These are phyloP conservation scores for Leccinum fibrillosum DNA, from an alignment of 768 basidiomycete genomes.

Conservation along the genomic window DNA sequence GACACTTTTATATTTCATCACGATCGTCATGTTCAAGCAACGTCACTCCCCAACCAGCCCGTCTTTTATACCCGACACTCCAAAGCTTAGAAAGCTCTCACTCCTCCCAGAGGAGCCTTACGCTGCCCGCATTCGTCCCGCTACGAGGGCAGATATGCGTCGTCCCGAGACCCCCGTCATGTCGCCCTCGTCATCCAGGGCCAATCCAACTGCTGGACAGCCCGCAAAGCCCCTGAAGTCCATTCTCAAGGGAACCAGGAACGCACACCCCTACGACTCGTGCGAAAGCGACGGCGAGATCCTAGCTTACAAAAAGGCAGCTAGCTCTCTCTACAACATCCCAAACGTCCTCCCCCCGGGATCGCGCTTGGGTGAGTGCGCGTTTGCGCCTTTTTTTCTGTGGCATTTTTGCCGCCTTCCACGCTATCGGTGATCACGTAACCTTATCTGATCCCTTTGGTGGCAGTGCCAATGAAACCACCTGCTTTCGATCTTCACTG, in stretches of 20 bases:
- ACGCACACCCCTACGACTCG: conserved; percentile 14
- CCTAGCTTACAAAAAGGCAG: conserved; percentile 18
- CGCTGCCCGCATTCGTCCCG: conserved; percentile 10
- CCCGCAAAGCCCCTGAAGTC: conserved; percentile 25
- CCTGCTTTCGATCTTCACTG: conserved; percentile 44
- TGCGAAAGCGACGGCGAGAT: conserved; percentile 32
- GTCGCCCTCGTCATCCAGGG: conserved; percentile 15
- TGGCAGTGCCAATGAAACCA: conserved; percentile 30
- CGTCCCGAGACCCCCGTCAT: conserved; percentile 19
- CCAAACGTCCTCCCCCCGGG: conserved; percentile 22
- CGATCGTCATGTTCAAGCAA: conserved; percentile 29
- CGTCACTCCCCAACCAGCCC: conserved; percentile 15
- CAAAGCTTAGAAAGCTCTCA: conserved; percentile 14
- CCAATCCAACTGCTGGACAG: conserved; percentile 20
- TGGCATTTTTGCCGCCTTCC: not conserved
- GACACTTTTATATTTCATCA: conserved; percentile 17
- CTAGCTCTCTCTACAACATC: conserved; percentile 20
- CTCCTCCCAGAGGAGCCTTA: conserved; percentile 19
- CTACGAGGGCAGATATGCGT: conserved; percentile 15
- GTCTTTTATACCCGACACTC: conserved; percentile 18
- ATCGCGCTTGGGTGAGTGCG: conserved; percentile 25
- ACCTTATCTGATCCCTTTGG: not conserved
- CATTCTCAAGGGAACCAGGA: conserved; percentile 28
- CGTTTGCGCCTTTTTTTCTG: not conserved
- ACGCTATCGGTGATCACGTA: not conserved